Evolutionary conservation across 176 grass and related monocot species (phyloP).

Genomic region (Thinopyrum elongatum): DNA sequence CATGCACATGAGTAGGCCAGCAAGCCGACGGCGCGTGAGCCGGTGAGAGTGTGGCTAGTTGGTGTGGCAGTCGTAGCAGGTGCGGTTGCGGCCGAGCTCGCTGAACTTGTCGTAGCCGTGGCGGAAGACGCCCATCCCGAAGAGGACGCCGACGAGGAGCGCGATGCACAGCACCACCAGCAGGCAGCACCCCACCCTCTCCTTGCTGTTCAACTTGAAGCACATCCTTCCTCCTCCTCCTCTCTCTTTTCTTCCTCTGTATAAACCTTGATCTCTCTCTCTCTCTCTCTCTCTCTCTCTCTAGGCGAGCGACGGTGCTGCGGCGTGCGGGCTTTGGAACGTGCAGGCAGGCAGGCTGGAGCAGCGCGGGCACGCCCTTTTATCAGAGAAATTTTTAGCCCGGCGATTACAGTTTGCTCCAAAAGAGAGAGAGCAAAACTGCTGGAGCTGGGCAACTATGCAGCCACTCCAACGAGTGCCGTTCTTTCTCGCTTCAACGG

Average conservation of each 20-base stretch:
- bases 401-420: neutral
- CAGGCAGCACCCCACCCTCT: conserved; percentile 37
- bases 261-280: neutral
- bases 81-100: conserved; percentile 47
- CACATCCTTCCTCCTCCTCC: neutral
- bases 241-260: neutral
- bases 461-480: neutral
- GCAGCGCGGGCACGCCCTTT: neutral
- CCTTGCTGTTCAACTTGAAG: conserved; percentile 28
- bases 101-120: conserved; percentile 36
- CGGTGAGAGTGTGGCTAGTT: too few species aligned
- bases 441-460: neutral
- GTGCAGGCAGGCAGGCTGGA: neutral
- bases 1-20: neutral
- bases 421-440: neutral
- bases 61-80: conserved; percentile 50
- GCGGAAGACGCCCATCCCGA: conserved; percentile 60
- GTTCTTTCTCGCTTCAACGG: neutral
- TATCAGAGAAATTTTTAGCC: neutral
- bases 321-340: neutral
- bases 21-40: too few species aligned
- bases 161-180: conserved; percentile 29
- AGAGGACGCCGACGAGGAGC: conserved; percentile 56
- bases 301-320: neutral
- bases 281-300: neutral